Percentiles rank a stretch among this genome's conserved stretches.
These are phyloP conservation scores for Penicillium psychrofluorescens DNA, from an alignment of 495 filamentous ascomycete species.

Conservation along the genomic window DNA sequence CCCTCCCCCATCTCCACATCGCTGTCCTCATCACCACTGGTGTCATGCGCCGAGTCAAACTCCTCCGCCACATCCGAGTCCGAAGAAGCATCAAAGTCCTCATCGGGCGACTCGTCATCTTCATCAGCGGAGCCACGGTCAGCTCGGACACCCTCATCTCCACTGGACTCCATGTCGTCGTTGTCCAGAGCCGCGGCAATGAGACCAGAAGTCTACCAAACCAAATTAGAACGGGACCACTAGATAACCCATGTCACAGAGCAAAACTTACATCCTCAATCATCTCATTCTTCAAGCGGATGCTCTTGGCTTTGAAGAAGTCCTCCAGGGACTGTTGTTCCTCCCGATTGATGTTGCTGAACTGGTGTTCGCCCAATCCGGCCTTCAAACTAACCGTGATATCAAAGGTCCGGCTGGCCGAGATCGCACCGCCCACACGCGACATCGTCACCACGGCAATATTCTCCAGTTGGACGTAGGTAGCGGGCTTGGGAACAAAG, in stretches of 20 bases:
- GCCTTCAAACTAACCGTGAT: slow-evolving; percentile 84
- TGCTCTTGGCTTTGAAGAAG: slow-evolving; percentile 88
- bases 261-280: slow-evolving; percentile 51
- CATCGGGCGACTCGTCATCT: slow-evolving; percentile 88
- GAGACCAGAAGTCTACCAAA: slow-evolving; percentile 46
- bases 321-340: slow-evolving; percentile 91
- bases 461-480: slow-evolving; percentile 90
- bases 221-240: slow-evolving; percentile 2
- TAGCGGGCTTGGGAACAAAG: slow-evolving; percentile 97
- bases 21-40: slow-evolving; percentile 62
- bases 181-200: slow-evolving; percentile 75
- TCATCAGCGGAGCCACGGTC: slow-evolving; percentile 92
- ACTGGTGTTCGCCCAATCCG: slow-evolving; percentile 74
- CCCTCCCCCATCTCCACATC: slow-evolving; percentile 55
- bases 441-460: slow-evolving; percentile 87
- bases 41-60: slow-evolving; percentile 80
- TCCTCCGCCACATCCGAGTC: slow-evolving; percentile 97
- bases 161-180: slow-evolving; percentile 70
- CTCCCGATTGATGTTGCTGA: slow-evolving; percentile 99
- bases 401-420: slow-evolving; percentile 92
- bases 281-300: slow-evolving; percentile 97
- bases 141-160: slow-evolving; percentile 64
- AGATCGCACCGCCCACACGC: slow-evolving; percentile 87
- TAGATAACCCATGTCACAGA: slow-evolving; percentile 2
- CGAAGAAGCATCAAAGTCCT: slow-evolving; percentile 87